Evolutionary conservation across 2,329 filamentous ascomycete genomes (phyloP).

Genomic region (Drechslerella stenobrocha): DNA sequence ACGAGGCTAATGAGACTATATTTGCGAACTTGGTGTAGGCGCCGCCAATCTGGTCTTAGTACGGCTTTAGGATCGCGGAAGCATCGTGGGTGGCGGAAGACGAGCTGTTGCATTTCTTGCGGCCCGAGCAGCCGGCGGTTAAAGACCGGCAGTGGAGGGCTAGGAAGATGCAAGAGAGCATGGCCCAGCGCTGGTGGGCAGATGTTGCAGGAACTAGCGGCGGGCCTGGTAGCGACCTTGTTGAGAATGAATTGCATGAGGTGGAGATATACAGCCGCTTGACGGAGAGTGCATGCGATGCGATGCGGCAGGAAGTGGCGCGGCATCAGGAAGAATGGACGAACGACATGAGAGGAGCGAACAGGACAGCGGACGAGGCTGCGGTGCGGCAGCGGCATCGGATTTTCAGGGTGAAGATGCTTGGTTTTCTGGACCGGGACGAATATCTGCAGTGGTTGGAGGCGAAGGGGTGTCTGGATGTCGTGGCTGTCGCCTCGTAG

Average conservation of each 20-base stretch:
- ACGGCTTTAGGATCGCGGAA: slow-evolving; percentile 12
- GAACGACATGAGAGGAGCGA: neutral
- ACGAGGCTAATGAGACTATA: no score
- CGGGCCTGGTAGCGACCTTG: no score
- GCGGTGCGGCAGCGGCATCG: neutral
- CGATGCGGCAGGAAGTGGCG: neutral
- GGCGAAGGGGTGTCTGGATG: neutral
- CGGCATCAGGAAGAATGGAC: neutral
- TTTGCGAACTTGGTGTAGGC: no score
- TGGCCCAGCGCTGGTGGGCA: neutral
- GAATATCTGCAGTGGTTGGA: neutral
- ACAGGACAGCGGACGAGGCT: neutral
- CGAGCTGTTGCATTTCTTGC: neutral
- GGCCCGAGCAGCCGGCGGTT: neutral
- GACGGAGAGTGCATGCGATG: neutral
- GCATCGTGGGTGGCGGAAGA: neutral
- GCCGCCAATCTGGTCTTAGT: slow-evolving; percentile 14
- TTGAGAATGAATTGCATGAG: no score
- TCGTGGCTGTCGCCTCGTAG: no score
- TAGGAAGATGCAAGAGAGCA: neutral
- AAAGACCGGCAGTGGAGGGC: neutral
- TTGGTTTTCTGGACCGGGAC: neutral
- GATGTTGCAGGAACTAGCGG: no score
- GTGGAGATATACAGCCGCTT: neutral
- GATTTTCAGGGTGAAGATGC: neutral